phyloP scores from a whole-genome alignment of 371 early-diverging fungal genomes.

The Mucor racemosus region DNA sequence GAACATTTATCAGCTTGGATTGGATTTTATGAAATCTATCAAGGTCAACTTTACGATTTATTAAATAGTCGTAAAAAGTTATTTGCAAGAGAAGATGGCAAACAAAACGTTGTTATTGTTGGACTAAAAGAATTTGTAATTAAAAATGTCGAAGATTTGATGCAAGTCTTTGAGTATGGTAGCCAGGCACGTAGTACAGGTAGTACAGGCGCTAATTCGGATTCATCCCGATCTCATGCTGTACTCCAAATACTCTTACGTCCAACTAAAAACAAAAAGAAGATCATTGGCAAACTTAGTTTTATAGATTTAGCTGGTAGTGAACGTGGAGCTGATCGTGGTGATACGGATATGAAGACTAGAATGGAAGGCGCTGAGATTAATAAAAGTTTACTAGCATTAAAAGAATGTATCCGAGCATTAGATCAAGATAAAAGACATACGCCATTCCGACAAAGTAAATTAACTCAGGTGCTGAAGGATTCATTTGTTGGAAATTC shows the following conservation, averaged over 20 bases:
- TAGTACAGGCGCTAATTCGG: slow-evolving; percentile 82
- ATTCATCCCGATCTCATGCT: slow-evolving; percentile 88
- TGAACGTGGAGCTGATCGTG: slow-evolving; percentile 96
- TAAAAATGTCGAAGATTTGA: slow-evolving; percentile 79
- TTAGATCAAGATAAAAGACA: slow-evolving; percentile 94
- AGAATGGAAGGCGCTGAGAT: slow-evolving; percentile 99
- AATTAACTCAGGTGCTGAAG: slow-evolving; percentile 96
- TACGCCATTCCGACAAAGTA: slow-evolving; percentile 97
- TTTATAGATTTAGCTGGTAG: slow-evolving; percentile 94
- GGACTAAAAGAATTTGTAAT: slow-evolving; percentile 89
- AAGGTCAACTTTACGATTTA: slow-evolving; percentile 94
- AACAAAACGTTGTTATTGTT: slow-evolving; percentile 89
- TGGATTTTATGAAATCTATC: slow-evolving; percentile 97
- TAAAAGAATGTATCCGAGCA: slow-evolving; percentile 99
- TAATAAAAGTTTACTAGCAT: slow-evolving; percentile 97
- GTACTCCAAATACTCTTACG: slow-evolving; percentile 84
- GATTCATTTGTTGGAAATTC: slow-evolving; percentile 98
- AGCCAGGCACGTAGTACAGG: slow-evolving; percentile 89
- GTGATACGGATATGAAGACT: slow-evolving; percentile 88
- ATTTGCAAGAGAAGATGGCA: slow-evolving; percentile 95
- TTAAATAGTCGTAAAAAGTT: slow-evolving; percentile 88
- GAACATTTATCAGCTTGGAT: slow-evolving; percentile 80
- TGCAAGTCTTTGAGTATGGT: slow-evolving; percentile 94
- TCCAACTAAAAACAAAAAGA: slow-evolving; percentile 58
- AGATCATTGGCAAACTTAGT: slow-evolving; percentile 71